phyloP scores from a whole-genome alignment of 1,139 yeast genomes.

The Pichia kudriavzevii region DNA sequence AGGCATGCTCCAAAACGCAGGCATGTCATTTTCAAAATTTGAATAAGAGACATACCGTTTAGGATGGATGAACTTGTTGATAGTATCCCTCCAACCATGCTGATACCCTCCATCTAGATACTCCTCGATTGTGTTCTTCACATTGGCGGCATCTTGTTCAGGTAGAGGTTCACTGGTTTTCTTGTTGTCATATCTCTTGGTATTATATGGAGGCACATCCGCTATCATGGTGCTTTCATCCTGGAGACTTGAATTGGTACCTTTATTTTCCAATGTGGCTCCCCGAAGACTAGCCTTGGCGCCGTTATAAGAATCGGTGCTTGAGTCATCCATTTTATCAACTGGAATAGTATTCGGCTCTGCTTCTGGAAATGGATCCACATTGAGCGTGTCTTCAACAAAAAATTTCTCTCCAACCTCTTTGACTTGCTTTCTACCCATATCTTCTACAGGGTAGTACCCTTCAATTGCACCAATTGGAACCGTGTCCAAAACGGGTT shows the following conservation, averaged over 20 bases:
- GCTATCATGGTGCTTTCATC: no score
- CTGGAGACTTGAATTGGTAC: neutral
- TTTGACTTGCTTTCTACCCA: slow-evolving; percentile 52
- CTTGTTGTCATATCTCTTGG: neutral
- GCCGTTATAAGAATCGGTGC: neutral
- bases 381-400: slow-evolving; percentile 8
- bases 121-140: neutral
- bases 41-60: slow-evolving; percentile 55
- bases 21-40: slow-evolving; percentile 46
- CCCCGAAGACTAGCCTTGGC: neutral
- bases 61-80: slow-evolving; percentile 54
- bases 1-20: slow-evolving; percentile 38
- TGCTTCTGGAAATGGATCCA: neutral
- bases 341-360: neutral
- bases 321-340: neutral
- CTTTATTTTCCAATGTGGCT: slow-evolving; percentile 1
- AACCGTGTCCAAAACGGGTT: slow-evolving; percentile 56
- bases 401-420: slow-evolving; percentile 38
- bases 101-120: neutral
- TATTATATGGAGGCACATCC: no score
- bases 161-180: slow-evolving; percentile 2
- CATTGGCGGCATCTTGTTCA: slow-evolving; percentile 1
- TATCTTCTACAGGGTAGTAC: slow-evolving; percentile 48
- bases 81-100: slow-evolving; percentile 1
- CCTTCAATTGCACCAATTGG: slow-evolving; percentile 64